These are phyloP conservation scores for Lactarius sp. DNA, from an alignment of 768 basidiomycete species.

Conservation along the genomic window DNA sequence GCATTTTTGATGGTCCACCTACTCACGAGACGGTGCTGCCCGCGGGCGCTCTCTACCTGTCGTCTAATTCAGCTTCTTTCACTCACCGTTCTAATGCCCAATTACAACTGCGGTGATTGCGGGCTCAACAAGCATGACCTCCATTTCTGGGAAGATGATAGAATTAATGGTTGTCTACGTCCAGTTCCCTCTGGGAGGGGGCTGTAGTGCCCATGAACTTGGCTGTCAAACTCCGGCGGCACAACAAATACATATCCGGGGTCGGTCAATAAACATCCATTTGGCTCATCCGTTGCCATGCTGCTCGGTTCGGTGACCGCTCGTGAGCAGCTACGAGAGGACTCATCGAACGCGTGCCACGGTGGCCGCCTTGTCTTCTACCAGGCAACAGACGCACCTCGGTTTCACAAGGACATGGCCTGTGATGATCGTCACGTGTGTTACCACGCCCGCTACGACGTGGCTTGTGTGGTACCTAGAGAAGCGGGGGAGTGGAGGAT, in stretches of 20 bases:
- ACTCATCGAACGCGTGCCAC: too few relatives aligned
- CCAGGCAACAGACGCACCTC: conserved; percentile 66
- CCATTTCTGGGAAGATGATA: conserved; percentile 14
- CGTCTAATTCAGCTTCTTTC: not conserved
- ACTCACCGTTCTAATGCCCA: conserved; percentile 1
- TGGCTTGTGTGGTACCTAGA: conserved; percentile 56
- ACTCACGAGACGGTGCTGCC: not conserved
- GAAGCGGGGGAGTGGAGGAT: conserved; percentile 31
- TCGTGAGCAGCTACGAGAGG: too few relatives aligned
- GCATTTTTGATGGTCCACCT: too few relatives aligned
- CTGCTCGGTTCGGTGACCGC: too few relatives aligned
- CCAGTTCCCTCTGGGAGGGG: not conserved
- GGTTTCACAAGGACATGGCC: conserved; percentile 63
- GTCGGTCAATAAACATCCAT: too few relatives aligned
- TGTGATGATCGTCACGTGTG: conserved; percentile 55
- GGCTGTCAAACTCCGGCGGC: not conserved
- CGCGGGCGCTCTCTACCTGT: not conserved
- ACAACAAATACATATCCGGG: too few relatives aligned
- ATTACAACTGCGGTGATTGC: conserved; percentile 14
- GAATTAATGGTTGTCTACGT: conserved; percentile 11
- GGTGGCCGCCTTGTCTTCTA: conserved; percentile 49
- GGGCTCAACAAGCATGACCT: not conserved
- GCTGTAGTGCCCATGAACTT: not conserved
- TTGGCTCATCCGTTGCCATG: too few relatives aligned
- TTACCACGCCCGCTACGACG: conserved; percentile 52